A percentile compares a stretch with the other conserved stretches of the same genome.
These are phyloP conservation scores for Russula earlei DNA, from an alignment of 768 basidiomycete genomes.

Conservation along the genomic window DNA sequence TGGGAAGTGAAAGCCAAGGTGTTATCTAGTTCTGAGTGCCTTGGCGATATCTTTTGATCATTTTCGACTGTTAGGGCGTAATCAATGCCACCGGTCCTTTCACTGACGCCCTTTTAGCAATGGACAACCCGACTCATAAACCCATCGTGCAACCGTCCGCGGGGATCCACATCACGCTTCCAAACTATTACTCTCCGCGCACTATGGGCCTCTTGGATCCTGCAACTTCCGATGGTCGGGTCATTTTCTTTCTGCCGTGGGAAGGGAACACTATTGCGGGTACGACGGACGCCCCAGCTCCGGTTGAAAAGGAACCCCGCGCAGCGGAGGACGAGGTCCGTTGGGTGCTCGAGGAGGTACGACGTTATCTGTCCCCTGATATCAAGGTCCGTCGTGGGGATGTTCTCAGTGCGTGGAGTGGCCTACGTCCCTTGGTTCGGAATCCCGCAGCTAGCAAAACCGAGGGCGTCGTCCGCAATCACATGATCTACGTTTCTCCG, in stretches of 20 bases:
- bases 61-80: constrained; percentile 48
- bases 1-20: constrained; percentile 80
- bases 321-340: constrained; percentile 91
- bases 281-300: constrained; percentile 81
- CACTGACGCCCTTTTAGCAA: constrained; percentile 70
- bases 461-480: constrained; percentile 84
- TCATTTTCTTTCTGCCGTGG: constrained; percentile 99
- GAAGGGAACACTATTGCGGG: constrained; percentile 96
- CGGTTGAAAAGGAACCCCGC: constrained; percentile 62
- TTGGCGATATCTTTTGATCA: neutral
- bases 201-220: constrained; percentile 96
- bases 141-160: constrained; percentile 90
- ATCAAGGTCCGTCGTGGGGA: constrained; percentile 92
- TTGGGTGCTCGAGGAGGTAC: constrained; percentile 92
- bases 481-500: constrained; percentile 77
- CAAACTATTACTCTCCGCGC: constrained; percentile 92
- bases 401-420: constrained; percentile 92
- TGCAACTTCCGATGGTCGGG: constrained; percentile 88
- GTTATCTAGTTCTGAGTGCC: neutral
- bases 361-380: constrained; percentile 81
- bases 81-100: constrained; percentile 98
- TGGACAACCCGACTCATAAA: constrained; percentile 68
- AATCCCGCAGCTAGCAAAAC: constrained; percentile 70
- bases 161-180: constrained; percentile 93
- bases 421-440: constrained; percentile 81